These are phyloP conservation scores for Fusarium concolor DNA, from an alignment of 2,329 filamentous ascomycete species.

Conservation along the genomic window DNA sequence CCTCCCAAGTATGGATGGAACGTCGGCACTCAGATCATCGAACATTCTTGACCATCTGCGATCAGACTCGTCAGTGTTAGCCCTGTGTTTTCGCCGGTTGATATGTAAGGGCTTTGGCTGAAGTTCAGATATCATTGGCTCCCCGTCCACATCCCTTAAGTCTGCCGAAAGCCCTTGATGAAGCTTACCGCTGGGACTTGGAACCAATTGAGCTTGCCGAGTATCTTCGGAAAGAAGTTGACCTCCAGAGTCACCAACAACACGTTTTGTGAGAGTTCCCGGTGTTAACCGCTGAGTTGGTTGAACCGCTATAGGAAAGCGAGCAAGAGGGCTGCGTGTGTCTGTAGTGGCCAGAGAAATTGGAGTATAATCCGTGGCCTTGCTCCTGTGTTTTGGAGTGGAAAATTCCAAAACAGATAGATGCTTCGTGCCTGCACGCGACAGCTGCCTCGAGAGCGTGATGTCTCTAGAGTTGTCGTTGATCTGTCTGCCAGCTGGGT, in stretches of 20 bases:
- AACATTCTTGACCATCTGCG: conserved; percentile 32
- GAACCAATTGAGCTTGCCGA: conserved; percentile 31
- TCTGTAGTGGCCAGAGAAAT: conserved; percentile 24
- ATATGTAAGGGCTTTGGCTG: conserved; percentile 45
- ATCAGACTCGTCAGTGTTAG: conserved; percentile 5
- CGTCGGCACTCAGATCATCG: conserved; percentile 15
- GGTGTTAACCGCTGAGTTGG: conserved; percentile 43
- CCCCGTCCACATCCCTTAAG: conserved; percentile 34
- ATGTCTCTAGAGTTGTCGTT: background rate
- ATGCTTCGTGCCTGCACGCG: conserved; percentile 4
- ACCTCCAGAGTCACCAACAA: conserved; percentile 44
- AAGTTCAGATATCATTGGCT: conserved; percentile 34
- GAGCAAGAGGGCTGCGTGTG: conserved; percentile 41
- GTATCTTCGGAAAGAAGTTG: conserved; percentile 36
- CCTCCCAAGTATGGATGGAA: conserved; percentile 2
- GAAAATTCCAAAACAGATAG: conserved; percentile 15
- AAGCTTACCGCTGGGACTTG: conserved; percentile 23
- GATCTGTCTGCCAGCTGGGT: background rate
- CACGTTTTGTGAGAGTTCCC: conserved; percentile 36
- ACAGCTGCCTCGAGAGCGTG: conserved; percentile 12
- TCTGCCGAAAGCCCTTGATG: conserved; percentile 39
- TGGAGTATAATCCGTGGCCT: conserved; percentile 22
- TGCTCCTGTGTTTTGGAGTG: conserved; percentile 6
- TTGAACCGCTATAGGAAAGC: conserved; percentile 46
- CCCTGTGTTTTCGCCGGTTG: conserved; percentile 15